Evolutionary conservation across 2,329 filamentous ascomycete genomes (phyloP).

Genomic region (Colletotrichum sp.): DNA sequence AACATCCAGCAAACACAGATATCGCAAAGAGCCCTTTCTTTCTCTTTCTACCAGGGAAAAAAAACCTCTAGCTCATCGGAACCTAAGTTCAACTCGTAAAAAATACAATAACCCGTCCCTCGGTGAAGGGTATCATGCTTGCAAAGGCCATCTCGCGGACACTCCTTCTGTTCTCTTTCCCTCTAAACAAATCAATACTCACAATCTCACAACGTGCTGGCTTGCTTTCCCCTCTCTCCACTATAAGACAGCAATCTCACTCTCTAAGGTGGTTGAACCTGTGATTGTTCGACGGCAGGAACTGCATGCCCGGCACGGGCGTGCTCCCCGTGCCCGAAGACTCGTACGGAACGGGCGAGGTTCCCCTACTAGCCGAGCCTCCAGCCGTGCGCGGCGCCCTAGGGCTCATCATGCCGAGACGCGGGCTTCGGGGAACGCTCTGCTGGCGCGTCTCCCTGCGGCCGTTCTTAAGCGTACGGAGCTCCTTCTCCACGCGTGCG

Average conservation of each 20-base stretch:
- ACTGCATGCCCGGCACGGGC: conserved; percentile 40
- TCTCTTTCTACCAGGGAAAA: neutral
- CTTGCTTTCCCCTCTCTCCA: neutral
- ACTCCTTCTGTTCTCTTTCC: neutral
- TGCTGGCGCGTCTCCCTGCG: conserved; percentile 61
- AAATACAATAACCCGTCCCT: neutral
- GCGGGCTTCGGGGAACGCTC: conserved; percentile 64
- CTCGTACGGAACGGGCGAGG: conserved; percentile 48
- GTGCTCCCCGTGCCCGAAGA: conserved; percentile 35
- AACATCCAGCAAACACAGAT: neutral
- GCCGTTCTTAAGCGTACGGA: conserved; percentile 50
- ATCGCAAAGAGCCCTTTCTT: neutral
- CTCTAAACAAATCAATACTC: neutral
- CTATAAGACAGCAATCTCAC: neutral
- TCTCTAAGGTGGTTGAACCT: conserved; percentile 53
- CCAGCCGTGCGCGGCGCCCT: conserved; percentile 34
- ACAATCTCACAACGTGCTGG: neutral
- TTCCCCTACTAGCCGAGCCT: conserved; percentile 51
- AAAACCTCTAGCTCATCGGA: neutral
- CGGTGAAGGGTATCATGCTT: conserved; percentile 5
- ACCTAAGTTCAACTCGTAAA: neutral
- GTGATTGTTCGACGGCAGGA: conserved; percentile 44
- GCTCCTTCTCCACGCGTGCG: conserved; percentile 51
- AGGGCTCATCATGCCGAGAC: conserved; percentile 58
- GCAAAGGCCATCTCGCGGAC: neutral